Evolutionary conservation across 768 basidiomycete genomes (phyloP).

Genomic region (Fomitopsis pulvina): DNA sequence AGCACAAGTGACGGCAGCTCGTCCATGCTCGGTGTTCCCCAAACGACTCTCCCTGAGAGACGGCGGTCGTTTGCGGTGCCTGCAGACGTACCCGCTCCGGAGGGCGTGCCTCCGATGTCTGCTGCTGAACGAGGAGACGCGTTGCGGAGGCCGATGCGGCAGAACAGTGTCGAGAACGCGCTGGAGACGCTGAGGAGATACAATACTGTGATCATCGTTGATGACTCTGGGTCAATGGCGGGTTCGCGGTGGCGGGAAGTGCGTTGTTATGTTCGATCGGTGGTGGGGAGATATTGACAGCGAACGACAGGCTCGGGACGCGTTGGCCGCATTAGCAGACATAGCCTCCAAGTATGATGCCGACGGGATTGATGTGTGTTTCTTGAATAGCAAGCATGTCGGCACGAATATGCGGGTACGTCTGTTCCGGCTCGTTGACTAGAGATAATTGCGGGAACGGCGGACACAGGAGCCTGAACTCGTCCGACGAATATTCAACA

Average conservation of each 20-base stretch:
- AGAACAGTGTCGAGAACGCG: slow-evolving; percentile 16
- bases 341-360: slow-evolving; percentile 43
- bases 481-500: slow-evolving; percentile 37
- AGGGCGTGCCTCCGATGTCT: background rate
- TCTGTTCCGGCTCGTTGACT: background rate
- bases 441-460: background rate
- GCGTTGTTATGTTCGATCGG: background rate
- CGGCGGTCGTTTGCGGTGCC: background rate
- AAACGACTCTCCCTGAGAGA: background rate
- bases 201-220: slow-evolving; percentile 52
- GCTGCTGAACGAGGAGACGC: slow-evolving; percentile 6
- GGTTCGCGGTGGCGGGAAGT: slow-evolving; percentile 47
- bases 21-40: background rate
- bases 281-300: background rate
- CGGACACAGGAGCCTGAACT: slow-evolving; percentile 27
- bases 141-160: slow-evolving; percentile 12
- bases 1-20: background rate
- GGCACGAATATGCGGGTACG: slow-evolving; percentile 34
- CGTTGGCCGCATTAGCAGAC: slow-evolving; percentile 42
- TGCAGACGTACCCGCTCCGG: background rate
- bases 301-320: slow-evolving; percentile 36
- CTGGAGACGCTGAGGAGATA: slow-evolving; percentile 37
- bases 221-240: slow-evolving; percentile 56
- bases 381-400: slow-evolving; percentile 37
- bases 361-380: slow-evolving; percentile 58